phyloP scores from a whole-genome alignment of 2,329 filamentous ascomycete species.

The Trichoderma pleuroti region DNA sequence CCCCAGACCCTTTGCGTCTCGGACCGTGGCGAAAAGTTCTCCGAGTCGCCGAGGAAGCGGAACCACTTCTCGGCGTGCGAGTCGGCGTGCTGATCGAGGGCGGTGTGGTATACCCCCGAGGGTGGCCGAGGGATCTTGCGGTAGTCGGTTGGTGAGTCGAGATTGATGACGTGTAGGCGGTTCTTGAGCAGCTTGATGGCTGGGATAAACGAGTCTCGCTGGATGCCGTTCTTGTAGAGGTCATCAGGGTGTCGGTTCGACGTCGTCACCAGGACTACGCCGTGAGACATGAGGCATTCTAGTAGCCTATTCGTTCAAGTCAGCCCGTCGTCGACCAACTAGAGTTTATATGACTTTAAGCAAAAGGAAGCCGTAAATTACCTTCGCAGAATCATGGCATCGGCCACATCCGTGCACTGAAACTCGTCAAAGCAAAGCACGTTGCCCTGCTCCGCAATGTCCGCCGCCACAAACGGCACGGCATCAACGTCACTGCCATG shows the following conservation, averaged over 20 bases:
- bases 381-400: conserved; percentile 94
- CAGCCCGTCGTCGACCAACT: conserved; percentile 7
- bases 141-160: conserved; percentile 94
- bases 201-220: conserved; percentile 90
- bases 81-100: conserved; percentile 71
- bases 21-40: conserved; percentile 68
- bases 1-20: conserved; percentile 89
- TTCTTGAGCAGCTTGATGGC: conserved; percentile 89
- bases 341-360: neutral
- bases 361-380: conserved; percentile 30
- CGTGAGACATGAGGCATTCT: conserved; percentile 89
- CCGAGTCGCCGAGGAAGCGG: conserved; percentile 81
- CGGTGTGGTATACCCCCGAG: conserved; percentile 89
- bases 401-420: conserved; percentile 95
- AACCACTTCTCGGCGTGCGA: conserved; percentile 95
- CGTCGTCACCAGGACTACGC: conserved; percentile 93
- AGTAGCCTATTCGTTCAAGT: conserved; percentile 56
- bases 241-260: conserved; percentile 96
- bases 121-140: conserved; percentile 92
- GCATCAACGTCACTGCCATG: conserved; percentile 88
- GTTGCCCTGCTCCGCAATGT: conserved; percentile 79
- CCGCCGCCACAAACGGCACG: conserved; percentile 88
- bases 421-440: conserved; percentile 99
- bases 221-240: conserved; percentile 96
- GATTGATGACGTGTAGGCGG: conserved; percentile 82